Percentiles rank a stretch among this genome's conserved stretches.
phyloP scores from a whole-genome alignment of 2,329 filamentous ascomycete genomes.

The Fusarium nematophilum region DNA sequence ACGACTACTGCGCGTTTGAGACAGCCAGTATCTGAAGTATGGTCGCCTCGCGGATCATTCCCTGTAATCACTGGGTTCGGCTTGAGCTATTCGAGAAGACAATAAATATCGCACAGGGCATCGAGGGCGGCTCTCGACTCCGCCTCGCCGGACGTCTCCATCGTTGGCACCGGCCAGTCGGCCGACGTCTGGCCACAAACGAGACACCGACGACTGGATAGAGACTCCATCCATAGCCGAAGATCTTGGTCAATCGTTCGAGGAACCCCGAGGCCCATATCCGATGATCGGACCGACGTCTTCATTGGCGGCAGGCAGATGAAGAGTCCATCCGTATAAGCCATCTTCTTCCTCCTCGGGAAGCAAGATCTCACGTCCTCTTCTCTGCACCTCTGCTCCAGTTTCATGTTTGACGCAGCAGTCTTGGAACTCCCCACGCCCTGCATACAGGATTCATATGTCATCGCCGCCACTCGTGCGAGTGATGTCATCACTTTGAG shows the following conservation, averaged over 20 bases:
- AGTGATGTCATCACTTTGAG: not conserved
- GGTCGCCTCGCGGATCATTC: conserved; percentile 54
- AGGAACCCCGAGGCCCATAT: conserved; percentile 43
- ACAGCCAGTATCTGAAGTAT: conserved; percentile 41
- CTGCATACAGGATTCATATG: too few relatives aligned
- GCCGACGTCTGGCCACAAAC: conserved; percentile 38
- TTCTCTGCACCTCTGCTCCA: too few relatives aligned
- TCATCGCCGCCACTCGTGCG: not conserved
- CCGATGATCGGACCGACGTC: too few relatives aligned
- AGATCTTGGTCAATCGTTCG: too few relatives aligned
- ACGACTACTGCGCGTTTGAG: conserved; percentile 42
- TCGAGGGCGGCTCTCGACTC: conserved; percentile 50
- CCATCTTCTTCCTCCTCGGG: too few relatives aligned
- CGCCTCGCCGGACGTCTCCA: conserved; percentile 57
- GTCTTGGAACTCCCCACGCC: too few relatives aligned
- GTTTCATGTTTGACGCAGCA: conserved; percentile 20
- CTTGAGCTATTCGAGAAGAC: conserved; percentile 30
- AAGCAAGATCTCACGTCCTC: too few relatives aligned
- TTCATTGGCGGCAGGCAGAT: too few relatives aligned
- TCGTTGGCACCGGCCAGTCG: conserved; percentile 40
- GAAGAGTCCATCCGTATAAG: too few relatives aligned
- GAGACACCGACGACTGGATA: conserved; percentile 36
- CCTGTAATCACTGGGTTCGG: conserved; percentile 45
- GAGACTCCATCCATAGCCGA: too few relatives aligned
- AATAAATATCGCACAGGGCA: conserved; percentile 31